Percentiles rank a stretch among this genome's conserved stretches.
Evolutionary conservation across 1,139 yeast species (phyloP).

Genomic region (Candida sp.): DNA sequence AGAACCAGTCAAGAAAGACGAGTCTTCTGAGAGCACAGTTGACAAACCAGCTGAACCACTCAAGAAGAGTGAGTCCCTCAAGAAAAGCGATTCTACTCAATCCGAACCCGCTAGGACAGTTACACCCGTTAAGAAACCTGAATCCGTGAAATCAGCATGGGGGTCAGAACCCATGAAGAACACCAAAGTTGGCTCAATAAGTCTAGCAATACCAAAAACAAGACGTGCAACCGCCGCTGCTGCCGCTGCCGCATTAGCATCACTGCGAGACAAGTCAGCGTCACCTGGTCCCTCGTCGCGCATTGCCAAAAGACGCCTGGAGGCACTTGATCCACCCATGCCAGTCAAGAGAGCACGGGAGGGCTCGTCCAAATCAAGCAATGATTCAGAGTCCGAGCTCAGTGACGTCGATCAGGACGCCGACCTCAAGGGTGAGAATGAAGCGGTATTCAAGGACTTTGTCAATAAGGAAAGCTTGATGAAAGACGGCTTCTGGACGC

Average conservation of each 20-base stretch:
- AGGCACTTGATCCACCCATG: not conserved
- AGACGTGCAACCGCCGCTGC: not conserved
- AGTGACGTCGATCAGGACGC: conserved; percentile 2
- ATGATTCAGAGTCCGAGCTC: not conserved
- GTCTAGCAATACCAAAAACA: not conserved
- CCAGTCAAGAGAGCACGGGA: not conserved
- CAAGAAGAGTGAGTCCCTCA: not conserved
- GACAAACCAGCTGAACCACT: not conserved
- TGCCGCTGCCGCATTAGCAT: not conserved
- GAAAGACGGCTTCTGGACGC: not conserved
- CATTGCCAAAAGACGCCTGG: not conserved
- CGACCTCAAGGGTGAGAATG: conserved; percentile 4
- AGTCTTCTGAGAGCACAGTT: not conserved
- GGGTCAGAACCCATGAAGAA: not conserved
- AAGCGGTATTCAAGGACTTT: not conserved
- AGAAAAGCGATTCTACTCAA: not conserved
- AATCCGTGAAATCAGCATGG: not conserved
- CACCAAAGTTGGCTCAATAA: not conserved
- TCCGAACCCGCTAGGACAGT: not conserved
- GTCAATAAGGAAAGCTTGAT: not conserved
- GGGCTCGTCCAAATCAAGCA: not conserved
- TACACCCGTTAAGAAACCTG: not conserved
- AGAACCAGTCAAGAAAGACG: not conserved
- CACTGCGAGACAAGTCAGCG: not conserved
- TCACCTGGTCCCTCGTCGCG: not conserved